Evolutionary conservation across 1,284 basidiomycete species (phyloP), one percentile per base, ranked within the genome.

Genomic region (Psilocybe mexicana): DNA sequence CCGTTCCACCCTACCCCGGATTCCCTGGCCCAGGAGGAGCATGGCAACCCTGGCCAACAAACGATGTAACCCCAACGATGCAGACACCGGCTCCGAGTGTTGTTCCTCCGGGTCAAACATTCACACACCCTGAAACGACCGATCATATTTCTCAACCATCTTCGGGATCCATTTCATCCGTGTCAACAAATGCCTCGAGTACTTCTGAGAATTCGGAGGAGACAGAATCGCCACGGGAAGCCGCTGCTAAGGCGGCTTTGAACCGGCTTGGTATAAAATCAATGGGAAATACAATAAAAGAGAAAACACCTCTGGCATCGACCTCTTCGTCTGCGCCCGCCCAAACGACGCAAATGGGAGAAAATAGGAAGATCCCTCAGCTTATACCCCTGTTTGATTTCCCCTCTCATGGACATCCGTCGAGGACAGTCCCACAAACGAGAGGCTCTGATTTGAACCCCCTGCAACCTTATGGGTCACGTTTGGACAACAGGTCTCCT

Each of bases 1-100:
- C 76, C 7, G 65, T 76, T 18, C 83, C 81, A 1, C 77, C 72
- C 40, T 82, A 80, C 59, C 61, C 70, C 59, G 87, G 87, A 5
- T 89, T 88, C 62, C 74, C 79, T 40, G 85, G 85, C 2, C 86
- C 86, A 14, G 81, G 79, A 40, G 83, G 81, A n/a, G 76, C 72
- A 18, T 88, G 86, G 84, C 83, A 82, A 56, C 79, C 79, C 25
- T 89, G 87, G 86, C 69, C 66, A n/a, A 28, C 30, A 5, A 14
- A 46, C 8, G 45, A 49, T 30, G 25, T n/a, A 14, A 18, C 47
- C 23, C 48, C 28, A n/a, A 36, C 52, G 14, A 35, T 18, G 14
- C 28, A 30, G 14, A 45, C 25, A 7, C 5, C 51, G 14, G 26
- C 12, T n/a, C 3, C 40, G 14, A 24, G 26, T 14, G 30, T 8